Evolutionary conservation across 208 protist species (phyloP).

Genomic region (Leishmania tropica): DNA sequence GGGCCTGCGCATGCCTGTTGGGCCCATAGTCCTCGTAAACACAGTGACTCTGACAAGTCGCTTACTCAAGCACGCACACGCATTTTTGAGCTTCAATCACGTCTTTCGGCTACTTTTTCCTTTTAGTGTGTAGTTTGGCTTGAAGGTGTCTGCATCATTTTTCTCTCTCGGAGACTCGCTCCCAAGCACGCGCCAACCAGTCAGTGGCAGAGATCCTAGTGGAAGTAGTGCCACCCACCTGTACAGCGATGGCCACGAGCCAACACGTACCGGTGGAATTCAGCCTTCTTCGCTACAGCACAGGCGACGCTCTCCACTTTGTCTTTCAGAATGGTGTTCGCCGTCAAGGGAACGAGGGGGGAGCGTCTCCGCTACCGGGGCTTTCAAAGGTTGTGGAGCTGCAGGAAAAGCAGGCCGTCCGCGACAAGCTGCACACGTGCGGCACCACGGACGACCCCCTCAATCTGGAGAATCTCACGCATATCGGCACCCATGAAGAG

Average conservation of each 20-base stretch:
- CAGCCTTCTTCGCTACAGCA: slow-evolving; percentile 18
- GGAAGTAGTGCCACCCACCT: not conserved
- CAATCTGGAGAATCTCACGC: not conserved
- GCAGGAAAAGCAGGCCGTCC: slow-evolving; percentile 14
- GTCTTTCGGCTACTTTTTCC: not conserved
- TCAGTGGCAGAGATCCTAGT: not conserved
- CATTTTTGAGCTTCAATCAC: not conserved
- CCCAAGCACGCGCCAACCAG: not conserved
- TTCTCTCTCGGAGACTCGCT: not conserved
- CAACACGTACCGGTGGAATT: not conserved
- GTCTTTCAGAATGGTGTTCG: slow-evolving; percentile 20
- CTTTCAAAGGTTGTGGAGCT: slow-evolving; percentile 20
- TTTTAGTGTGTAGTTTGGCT: not conserved
- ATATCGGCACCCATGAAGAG: slow-evolving; percentile 18
- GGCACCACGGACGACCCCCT: slow-evolving; percentile 21
- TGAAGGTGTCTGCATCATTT: not conserved
- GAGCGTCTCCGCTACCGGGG: slow-evolving; percentile 6
- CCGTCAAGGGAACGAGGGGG: not conserved
- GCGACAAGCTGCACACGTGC: not conserved
- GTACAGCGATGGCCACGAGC: not conserved
- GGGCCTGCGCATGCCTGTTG: not conserved
- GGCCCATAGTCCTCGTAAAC: not conserved
- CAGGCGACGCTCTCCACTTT: slow-evolving; percentile 23
- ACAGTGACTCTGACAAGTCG: not conserved
- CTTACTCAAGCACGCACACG: not conserved